These are phyloP conservation scores for Fusarium sp. DNA, from an alignment of 2,329 filamentous ascomycete species.

Conservation along the genomic window DNA sequence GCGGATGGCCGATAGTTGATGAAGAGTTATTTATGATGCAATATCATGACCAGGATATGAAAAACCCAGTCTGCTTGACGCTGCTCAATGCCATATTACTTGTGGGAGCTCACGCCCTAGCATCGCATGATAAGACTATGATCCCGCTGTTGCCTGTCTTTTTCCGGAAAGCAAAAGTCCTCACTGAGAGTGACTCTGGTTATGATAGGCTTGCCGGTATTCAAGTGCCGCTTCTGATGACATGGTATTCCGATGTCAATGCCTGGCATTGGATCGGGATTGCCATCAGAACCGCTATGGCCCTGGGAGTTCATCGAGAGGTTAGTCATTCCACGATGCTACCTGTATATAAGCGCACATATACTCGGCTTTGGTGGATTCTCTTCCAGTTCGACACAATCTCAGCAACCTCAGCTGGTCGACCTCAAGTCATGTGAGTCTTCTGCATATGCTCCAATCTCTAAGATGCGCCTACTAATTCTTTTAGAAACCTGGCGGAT, in stretches of 20 bases:
- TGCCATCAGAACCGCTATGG: slow-evolving; percentile 18
- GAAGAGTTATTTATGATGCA: slow-evolving; percentile 22
- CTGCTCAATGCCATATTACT: slow-evolving; percentile 17
- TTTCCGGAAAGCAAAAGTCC: slow-evolving; percentile 4
- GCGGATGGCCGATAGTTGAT: slow-evolving; percentile 21
- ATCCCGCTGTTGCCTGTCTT: background rate
- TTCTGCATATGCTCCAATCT: rapidly evolving
- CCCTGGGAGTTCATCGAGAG: slow-evolving; percentile 13
- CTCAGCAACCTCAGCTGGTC: slow-evolving; percentile 8
- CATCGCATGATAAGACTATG: slow-evolving; percentile 7
- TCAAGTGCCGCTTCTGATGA: slow-evolving; percentile 5
- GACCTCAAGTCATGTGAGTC: slow-evolving; percentile 19
- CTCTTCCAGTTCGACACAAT: slow-evolving; percentile 26
- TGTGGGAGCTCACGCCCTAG: slow-evolving; percentile 13
- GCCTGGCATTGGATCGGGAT: slow-evolving; percentile 29
- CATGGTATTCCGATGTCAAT: slow-evolving; percentile 20
- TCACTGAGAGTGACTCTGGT: slow-evolving; percentile 5
- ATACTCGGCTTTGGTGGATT: slow-evolving; percentile 21
- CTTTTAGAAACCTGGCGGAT: slow-evolving; percentile 3
- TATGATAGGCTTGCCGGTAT: slow-evolving; percentile 15
- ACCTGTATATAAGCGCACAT: slow-evolving; percentile 12
- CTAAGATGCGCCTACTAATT: background rate
- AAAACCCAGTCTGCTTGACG: slow-evolving; percentile 10
- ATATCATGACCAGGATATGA: background rate
- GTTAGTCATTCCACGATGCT: slow-evolving; percentile 14